Evolutionary conservation across 1,284 basidiomycete genomes (phyloP).

Genomic region (Trametes versicolor): DNA sequence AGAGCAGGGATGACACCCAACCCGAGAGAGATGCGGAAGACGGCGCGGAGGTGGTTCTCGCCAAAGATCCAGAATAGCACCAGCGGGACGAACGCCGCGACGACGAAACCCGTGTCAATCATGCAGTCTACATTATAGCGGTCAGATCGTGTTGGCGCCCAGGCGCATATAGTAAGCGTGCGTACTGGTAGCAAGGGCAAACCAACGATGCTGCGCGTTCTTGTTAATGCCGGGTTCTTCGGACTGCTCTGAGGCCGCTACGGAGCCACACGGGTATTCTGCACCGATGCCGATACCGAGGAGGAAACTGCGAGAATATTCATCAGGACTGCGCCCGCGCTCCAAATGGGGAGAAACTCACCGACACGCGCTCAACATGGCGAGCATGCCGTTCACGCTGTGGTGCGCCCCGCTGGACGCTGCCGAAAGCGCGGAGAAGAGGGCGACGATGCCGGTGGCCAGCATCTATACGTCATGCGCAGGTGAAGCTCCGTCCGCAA

Average conservation of each 20-base stretch:
- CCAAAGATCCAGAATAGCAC: conserved; percentile 92
- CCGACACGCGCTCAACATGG: conserved; percentile 85
- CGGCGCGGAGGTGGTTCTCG: conserved; percentile 80
- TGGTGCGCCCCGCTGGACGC: conserved; percentile 85
- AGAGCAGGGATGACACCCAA: conserved; percentile 87
- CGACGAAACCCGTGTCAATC: conserved; percentile 91
- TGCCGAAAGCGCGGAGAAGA: conserved; percentile 86
- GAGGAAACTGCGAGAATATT: conserved; percentile 63
- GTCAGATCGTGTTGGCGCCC: conserved; percentile 3
- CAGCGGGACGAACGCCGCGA: conserved; percentile 85
- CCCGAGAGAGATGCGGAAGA: conserved; percentile 92
- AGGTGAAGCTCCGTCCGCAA: conserved; percentile 9
- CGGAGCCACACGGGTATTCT: conserved; percentile 92
- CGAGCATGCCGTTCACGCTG: conserved; percentile 74
- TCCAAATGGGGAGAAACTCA: conserved; percentile 45
- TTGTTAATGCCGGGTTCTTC: conserved; percentile 84
- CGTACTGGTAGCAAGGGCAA: conserved; percentile 86
- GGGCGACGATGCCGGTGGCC: conserved; percentile 79
- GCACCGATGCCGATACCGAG: conserved; percentile 88
- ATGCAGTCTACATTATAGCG: conserved; percentile 65
- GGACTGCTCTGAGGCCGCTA: conserved; percentile 92
- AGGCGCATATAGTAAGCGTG: conserved; percentile 22
- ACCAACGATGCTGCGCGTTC: conserved; percentile 86
- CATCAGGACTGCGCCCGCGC: background rate
- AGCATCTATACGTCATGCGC: conserved; percentile 60